Evolutionary conservation across 495 filamentous ascomycete genomes (phyloP).

Genomic region (Penicillium fimorum): DNA sequence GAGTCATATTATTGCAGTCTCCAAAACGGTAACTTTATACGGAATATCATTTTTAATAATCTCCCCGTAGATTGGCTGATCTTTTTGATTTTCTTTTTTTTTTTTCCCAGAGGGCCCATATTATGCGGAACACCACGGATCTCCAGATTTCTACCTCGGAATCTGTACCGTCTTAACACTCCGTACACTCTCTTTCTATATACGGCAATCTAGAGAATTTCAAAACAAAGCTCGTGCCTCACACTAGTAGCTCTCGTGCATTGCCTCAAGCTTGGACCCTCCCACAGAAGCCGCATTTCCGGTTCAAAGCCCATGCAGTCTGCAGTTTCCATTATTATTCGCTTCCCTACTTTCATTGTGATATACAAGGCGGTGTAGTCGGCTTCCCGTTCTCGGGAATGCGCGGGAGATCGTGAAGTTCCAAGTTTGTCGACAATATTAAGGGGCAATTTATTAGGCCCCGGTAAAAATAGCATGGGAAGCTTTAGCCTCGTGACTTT

Average conservation of each 20-base stretch:
- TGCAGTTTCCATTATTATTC: not conserved
- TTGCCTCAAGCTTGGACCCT: conserved; percentile 3
- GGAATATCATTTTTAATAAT: not conserved
- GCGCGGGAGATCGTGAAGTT: not conserved
- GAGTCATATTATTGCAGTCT: conserved; percentile 7
- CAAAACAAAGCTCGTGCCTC: conserved; percentile 7
- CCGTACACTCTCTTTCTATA: not conserved
- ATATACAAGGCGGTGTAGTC: not conserved
- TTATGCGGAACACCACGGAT: conserved; percentile 4
- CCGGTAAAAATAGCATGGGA: no score
- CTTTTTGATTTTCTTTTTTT: not conserved
- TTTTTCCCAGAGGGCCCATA: not conserved
- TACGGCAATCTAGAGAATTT: not conserved
- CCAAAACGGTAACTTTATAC: no score
- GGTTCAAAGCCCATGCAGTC: not conserved
- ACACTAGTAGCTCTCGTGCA: conserved; percentile 4
- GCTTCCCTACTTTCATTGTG: not conserved
- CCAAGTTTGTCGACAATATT: no score
- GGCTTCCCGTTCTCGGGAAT: not conserved
- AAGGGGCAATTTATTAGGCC: not conserved
- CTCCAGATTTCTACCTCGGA: not conserved
- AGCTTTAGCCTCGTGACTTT: no score
- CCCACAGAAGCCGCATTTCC: not conserved
- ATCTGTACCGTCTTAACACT: no score
- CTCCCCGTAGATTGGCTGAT: not conserved